Base-by-base conservation (phyloP, 495 filamentous ascomycete genomes). In the Tuber indicum region DNA sequence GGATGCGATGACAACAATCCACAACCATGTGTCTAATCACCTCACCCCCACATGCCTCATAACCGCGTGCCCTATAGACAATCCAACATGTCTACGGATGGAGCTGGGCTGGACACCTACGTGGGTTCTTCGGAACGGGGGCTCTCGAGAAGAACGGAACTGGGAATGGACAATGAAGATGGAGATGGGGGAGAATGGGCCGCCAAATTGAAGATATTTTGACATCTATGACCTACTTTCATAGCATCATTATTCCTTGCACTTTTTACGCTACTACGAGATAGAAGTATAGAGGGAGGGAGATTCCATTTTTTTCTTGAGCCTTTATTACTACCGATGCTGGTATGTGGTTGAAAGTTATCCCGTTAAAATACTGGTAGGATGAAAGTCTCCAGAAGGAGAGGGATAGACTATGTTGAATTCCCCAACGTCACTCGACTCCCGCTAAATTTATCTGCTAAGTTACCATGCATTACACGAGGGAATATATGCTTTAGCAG, bases 71-170 rank as follows among this genome's bases (percentile, higher is more conserved):
- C 32, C 32, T 32, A 32, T 32, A 32, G 32, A 32, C 32, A 32
- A 32, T 32, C 32, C 32, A 32, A 32, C 32, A 32, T 32, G 32
- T 32, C 32, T 32, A 32, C 32, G 32, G 32, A 1, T 32, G 32
- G 32, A 32, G 32, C 32, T 32, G 32, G 32, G 32, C 32, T 32
- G 32, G 32, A 32, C 66, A 88, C 89, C 6, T 91, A 87, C 78
- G 89, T 91, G 36, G 90, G 91, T 82, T 84, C 87, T 0, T 88
- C 86, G 76, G 90, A 91, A 91, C 88, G 58, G 89, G 88, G 5
- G 74, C 62, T 70, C 36, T 46, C n/a, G 76, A 70, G 42, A 81
- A 77, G 42, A 70, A 41, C n/a, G 69, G n/a, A 23, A 41, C 44
- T 19, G 70, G 70, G 16, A 0, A 36, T 52, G 41, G 73, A 42